A percentile compares a stretch with the other conserved stretches of the same genome.
These are phyloP conservation scores for Aaosphaeria arxii DNA, from an alignment of 2,329 filamentous ascomycete genomes.

Conservation along the genomic window DNA sequence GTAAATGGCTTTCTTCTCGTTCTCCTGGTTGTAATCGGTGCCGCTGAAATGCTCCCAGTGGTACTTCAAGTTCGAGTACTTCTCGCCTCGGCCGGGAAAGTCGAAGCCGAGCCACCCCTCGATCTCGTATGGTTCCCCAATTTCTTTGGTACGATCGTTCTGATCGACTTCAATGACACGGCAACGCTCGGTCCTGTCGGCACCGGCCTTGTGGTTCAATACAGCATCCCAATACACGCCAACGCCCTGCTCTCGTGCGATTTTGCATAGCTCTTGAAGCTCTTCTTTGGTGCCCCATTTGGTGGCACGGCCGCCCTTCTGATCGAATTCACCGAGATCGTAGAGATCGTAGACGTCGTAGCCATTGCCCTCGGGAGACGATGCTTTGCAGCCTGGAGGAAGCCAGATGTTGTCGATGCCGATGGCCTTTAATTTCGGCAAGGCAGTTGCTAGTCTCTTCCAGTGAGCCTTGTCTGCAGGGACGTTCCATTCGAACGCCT, in stretches of 20 bases:
- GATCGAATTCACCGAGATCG: constrained; percentile 69
- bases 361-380: constrained; percentile 60
- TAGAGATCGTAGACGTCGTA: constrained; percentile 64
- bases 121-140: constrained; percentile 59
- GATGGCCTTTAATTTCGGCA: constrained; percentile 55
- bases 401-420: constrained; percentile 61
- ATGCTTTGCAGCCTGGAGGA: constrained; percentile 69
- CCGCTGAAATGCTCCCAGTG: constrained; percentile 67
- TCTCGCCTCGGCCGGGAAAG: constrained; percentile 59
- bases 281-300: constrained; percentile 69
- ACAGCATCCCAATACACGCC: constrained; percentile 68
- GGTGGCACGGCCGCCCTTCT: constrained; percentile 61
- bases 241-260: constrained; percentile 54
- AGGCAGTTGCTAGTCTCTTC: constrained; percentile 52
- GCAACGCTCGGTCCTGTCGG: constrained; percentile 63
- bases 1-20: constrained; percentile 60
- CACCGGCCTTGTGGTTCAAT: constrained; percentile 69
- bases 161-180: constrained; percentile 62
- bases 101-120: constrained; percentile 67
- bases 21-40: constrained; percentile 62
- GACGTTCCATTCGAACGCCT: constrained; percentile 72
- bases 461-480: constrained; percentile 60
- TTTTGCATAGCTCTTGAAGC: constrained; percentile 51
- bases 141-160: constrained; percentile 55
- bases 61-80: constrained; percentile 62